Percentiles rank a stretch among this genome's conserved stretches.
Conservation (phyloP, 352 stramenopile genomes). For the Phytophthora sansomeana region DNA sequence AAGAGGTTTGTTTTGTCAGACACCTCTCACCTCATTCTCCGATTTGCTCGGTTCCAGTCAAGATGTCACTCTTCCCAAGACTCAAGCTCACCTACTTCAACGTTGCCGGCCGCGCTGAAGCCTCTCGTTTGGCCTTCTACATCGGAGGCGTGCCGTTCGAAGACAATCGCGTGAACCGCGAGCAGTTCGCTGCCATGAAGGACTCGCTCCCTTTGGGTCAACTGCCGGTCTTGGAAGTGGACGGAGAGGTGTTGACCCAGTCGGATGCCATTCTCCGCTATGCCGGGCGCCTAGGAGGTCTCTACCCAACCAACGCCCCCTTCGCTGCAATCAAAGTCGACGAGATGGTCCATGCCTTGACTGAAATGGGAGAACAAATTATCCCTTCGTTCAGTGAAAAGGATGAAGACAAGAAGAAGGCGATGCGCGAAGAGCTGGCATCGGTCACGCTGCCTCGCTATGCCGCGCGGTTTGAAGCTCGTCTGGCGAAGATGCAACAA, state of each 20-base stretch:
- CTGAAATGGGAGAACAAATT: constrained; percentile 45
- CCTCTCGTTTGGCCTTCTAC: constrained; percentile 56
- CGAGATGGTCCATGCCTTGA: constrained; percentile 53
- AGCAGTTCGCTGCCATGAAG: constrained; percentile 53
- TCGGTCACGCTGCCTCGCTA: constrained; percentile 38
- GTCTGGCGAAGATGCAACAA: constrained; percentile 41
- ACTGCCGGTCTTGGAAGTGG: constrained; percentile 58
- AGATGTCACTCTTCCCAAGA: constrained; percentile 40
- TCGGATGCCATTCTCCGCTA: constrained; percentile 74
- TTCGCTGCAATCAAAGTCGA: constrained; percentile 59
- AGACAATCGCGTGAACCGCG: constrained; percentile 51
- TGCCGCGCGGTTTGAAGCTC: constrained; percentile 36
- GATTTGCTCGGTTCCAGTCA: constrained; percentile 10
- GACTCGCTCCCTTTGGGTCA: constrained; percentile 52
- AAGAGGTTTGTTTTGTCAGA: too few species aligned
- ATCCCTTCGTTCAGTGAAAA: constrained; percentile 36
- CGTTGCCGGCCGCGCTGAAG: constrained; percentile 45
- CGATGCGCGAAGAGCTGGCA: constrained; percentile 40
- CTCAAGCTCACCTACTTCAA: constrained; percentile 76
- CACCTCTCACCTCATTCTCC: constrained; percentile 20
- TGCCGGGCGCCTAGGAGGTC: constrained; percentile 58
- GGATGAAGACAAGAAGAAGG: constrained; percentile 49
- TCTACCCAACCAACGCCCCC: constrained; percentile 56
- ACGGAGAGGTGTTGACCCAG: constrained; percentile 65
- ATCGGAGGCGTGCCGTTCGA: constrained; percentile 66